Evolutionary conservation across 345 rosid species (phyloP).

Genomic region (Brassica carinata): DNA sequence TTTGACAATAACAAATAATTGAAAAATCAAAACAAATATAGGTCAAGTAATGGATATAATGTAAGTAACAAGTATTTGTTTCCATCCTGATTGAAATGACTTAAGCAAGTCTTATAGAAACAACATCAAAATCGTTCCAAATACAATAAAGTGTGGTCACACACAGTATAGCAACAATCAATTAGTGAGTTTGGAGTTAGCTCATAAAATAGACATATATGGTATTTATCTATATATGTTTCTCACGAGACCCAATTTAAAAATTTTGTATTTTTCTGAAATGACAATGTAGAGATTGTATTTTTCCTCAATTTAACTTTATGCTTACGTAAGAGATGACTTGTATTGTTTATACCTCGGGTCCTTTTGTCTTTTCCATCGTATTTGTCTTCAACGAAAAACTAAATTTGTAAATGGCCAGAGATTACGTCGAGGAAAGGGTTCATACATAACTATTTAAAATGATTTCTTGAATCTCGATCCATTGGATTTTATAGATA

Average conservation of each 20-base stretch:
- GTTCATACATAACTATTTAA: conserved; percentile 12
- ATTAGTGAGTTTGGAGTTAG: background rate
- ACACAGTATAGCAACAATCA: background rate
- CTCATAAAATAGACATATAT: background rate
- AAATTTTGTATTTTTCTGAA: background rate
- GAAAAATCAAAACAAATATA: no score
- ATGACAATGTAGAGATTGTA: conserved; percentile 22
- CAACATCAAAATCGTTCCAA: background rate
- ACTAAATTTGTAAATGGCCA: conserved; percentile 27
- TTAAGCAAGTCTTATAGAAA: background rate
- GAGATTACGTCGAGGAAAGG: conserved; percentile 37
- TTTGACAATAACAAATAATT: no score
- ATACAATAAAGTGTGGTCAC: background rate
- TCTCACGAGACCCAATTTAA: conserved; percentile 9
- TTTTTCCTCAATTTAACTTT: conserved; percentile 20
- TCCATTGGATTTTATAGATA: conserved; percentile 35
- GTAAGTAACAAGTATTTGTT: no score
- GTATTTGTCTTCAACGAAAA: conserved; percentile 34
- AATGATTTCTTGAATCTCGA: conserved; percentile 29
- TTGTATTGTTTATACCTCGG: conserved; percentile 27
- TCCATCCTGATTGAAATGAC: background rate
- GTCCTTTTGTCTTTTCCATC: conserved; percentile 29
- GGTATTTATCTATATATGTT: background rate
- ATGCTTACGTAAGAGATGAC: conserved; percentile 30
- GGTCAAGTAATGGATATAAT: no score